Conservation (phyloP, 2,329 filamentous ascomycete genomes). For the Penicillium sclerotigenum region DNA sequence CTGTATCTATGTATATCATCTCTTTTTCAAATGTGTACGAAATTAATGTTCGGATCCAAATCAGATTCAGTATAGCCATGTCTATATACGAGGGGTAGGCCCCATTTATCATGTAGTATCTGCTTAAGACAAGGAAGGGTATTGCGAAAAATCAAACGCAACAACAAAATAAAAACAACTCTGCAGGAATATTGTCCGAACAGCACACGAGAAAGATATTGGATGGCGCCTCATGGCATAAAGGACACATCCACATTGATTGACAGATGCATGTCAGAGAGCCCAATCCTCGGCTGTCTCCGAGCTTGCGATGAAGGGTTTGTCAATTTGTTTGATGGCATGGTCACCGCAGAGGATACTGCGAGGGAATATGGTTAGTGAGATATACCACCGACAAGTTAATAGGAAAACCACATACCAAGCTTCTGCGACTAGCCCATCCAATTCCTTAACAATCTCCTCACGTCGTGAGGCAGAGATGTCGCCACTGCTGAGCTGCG, state of each 20-base stretch:
- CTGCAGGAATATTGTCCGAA: not conserved
- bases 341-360: conserved; percentile 93
- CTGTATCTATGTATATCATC: not conserved
- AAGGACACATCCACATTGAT: no score
- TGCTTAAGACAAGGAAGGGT: conserved; percentile 7
- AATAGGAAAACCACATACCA: conserved; percentile 59
- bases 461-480: conserved; percentile 70
- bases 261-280: conserved; percentile 53
- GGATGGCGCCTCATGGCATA: not conserved
- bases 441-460: conserved; percentile 79
- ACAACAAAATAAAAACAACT: not conserved
- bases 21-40: not conserved
- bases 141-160: conserved; percentile 9
- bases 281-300: conserved; percentile 82
- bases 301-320: conserved; percentile 74
- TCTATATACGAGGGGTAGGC: conserved; percentile 3
- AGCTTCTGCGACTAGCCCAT: conserved; percentile 83
- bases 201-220: not conserved
- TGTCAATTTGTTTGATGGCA: conserved; percentile 89
- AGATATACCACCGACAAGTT: not conserved
- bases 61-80: not conserved
- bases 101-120: not conserved
- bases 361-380: conserved; percentile 21
- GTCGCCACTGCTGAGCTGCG: conserved; percentile 73
- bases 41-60: not conserved